Base-by-base conservation (phyloP, 768 basidiomycete genomes). In the Collybia sp. region DNA sequence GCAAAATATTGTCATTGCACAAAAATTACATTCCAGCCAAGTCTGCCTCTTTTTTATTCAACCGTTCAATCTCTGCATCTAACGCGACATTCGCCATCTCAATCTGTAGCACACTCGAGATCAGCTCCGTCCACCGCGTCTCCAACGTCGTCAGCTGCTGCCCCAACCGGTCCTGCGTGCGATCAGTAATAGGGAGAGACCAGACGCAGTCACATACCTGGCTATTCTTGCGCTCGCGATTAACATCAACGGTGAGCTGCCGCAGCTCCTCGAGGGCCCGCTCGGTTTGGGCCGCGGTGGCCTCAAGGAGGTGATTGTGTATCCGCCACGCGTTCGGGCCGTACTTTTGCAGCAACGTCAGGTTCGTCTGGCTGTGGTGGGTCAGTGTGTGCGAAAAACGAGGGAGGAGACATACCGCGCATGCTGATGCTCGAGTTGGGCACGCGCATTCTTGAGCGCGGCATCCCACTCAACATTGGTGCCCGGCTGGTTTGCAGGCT, bases 31-130 rank as follows among this genome's bases (percentile, higher is more conserved):
- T 25, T 37, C 67, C 71, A 36, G 76, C 72, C 41, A 89, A 70
- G 56, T 88, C 85, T 3, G 71, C 77, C 61, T 85, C 85, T 50
- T 65, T 74, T 49, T 67, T 68, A 54, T 75, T 72, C 43, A 90
- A 64, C 33, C 73, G 66, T 39, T 75, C 78, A 40, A 96, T 73
- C 58, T 96, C 92, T 5, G 72, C 82, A 54, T 93, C 92, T 62
- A 96, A 64, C 19, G 92, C 91, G 35, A 84, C 76, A 61, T 93
- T 94, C 13, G 93, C 95, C 82, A 98, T 83, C 73, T 96, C 94
- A 53, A 96, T 87, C 66, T 97, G 94, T 48, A 97, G 68, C 38
- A 94, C 87, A 57, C 68, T 86, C 44, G 91, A 93, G 46, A 98
- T 84, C 40, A 97, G 72, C 65, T 93, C 90, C 16, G 91, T 94